Base-by-base conservation (phyloP, 352 stramenopile genomes). In the Phytophthora aleatoria region DNA sequence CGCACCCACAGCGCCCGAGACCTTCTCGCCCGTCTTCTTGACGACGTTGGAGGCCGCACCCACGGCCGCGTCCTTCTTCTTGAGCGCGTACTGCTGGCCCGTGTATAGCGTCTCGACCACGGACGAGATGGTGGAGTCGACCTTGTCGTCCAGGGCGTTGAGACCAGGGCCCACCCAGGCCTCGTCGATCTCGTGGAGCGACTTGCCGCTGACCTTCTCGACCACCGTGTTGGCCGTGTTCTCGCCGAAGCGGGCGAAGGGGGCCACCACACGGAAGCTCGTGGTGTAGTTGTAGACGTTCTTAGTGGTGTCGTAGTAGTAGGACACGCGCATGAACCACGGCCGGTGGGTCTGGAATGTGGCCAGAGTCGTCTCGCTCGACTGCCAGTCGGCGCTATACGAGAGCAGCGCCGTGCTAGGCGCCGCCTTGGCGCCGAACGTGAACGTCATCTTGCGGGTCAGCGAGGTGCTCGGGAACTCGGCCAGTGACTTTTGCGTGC, bases 251-350 rank as follows among this genome's bases (percentile, higher is more conserved):
- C 80, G 81, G 6, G 85, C 85, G 36, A 93, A 74, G 10, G 66
- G 66, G 27, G 68, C 68, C 28, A 93, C 76, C 27, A 87, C 73
- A 24, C 77, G 74, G 65, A 93, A 93, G 66, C 85, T 91, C 51
- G 85, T 91, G 35, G 85, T 86, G 74, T 93, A 93, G 67, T 81
- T 73, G 74, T 93, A 93, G 51, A 93, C 79, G 33, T 70, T 81
- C 79, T 93, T 93, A 16, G 75, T 82, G 28, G 80, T 90, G 58
- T 90, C 78, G 69, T 93, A 93, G 67, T 93, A 93, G 73, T 91
- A 93, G 48, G 77, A 83, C 50, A 68, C 78, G 30, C 83, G 80
- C 69, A 83, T 84, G 57, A 89, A 91, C 77, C 79, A 89, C 28
- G 83, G 83, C 6, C 83, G 83, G 52, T 90, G 61, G 31, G 73